Base-by-base conservation (phyloP, 805 yeast species). In the Schwanniomyces polymorphus region DNA sequence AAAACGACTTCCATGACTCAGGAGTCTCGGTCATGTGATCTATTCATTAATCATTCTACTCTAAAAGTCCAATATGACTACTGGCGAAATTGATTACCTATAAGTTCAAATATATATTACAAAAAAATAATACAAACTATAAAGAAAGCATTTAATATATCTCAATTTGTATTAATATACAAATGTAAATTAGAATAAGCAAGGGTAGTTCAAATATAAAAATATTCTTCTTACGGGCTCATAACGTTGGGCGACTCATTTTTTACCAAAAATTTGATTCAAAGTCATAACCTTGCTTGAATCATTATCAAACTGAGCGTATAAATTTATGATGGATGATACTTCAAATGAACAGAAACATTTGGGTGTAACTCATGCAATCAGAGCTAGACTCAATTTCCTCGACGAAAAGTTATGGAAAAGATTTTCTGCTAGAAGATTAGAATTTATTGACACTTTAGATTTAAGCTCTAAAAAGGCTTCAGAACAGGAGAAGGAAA, bases 341-440 rank as follows among this genome's bases (percentile, higher is more conserved):
- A 25, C 29, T 9, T 25, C 12, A 11, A 23, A 21, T n/a, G 38
- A 37, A 26, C 28, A 8, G 28, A 38, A 38, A 17, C 29, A 29
- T 29, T 58, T 78, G 38, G 85, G 85, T 2, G 74, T 80, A 14
- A 82, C 88, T 14, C 79, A 78, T 55, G 65, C 76, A 7, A 82
- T 87, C 12, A 70, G 94, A 27, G 65, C 70, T 33, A 79, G 80
- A 57, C 75, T 94, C 41, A 79, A 84, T 44, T 94, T 94, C 67
- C 74, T 74, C 8, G 97, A 94, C 63, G 96, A 89, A 50, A 74
- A 81, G 38, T 76, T 79, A 46, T 94, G 99, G 99, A 89, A 88
- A 62, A 79, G 82, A 56, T 92, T 94, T 63, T 86, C 94, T n/a
- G 89, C 95, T 1, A 76, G 98, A 47, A 73, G 99, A 49, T 73